Percentiles rank a stretch among this genome's conserved stretches.
phyloP scores from a whole-genome alignment of 1,139 yeast species.

The Nadsonia commutata region DNA sequence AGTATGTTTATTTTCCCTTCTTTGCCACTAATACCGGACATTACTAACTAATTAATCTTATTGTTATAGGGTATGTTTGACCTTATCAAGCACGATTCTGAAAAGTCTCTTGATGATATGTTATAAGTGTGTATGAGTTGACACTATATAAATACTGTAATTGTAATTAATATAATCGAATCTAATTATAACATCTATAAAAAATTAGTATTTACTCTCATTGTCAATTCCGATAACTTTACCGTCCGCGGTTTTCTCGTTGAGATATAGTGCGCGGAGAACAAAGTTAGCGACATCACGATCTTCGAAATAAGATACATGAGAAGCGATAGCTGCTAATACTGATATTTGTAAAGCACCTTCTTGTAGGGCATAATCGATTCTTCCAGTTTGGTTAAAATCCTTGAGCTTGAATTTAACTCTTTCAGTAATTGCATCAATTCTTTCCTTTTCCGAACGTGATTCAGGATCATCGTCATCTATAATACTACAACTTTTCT shows the following conservation, averaged over 20 bases:
- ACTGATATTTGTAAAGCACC: conserved; percentile 69
- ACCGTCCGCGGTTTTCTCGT: not conserved
- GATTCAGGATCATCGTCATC: no score
- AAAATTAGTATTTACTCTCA: not conserved
- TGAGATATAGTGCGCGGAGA: conserved; percentile 22
- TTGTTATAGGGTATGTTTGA: conserved; percentile 78
- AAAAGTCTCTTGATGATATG: conserved; percentile 21
- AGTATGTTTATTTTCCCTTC: conserved; percentile 12
- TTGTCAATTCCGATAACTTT: not conserved
- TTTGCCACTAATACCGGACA: no score
- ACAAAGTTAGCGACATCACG: conserved; percentile 72
- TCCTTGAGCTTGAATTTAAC: conserved; percentile 9
- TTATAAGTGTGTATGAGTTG: no score
- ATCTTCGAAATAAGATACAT: conserved; percentile 78
- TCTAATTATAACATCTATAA: no score
- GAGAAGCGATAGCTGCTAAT: conserved; percentile 72
- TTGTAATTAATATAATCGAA: no score
- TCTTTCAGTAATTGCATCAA: not conserved
- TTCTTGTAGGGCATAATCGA: conserved; percentile 70
- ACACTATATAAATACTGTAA: no score
- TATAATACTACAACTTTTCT: no score
- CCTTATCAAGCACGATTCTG: conserved; percentile 67
- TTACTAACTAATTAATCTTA: conserved; percentile 6
- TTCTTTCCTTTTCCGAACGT: not conserved
- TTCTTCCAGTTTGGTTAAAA: conserved; percentile 51